These are phyloP conservation scores for Chernovozyma sophiae-reginae DNA, from an alignment of 1,139 yeast species.

Conservation along the genomic window DNA sequence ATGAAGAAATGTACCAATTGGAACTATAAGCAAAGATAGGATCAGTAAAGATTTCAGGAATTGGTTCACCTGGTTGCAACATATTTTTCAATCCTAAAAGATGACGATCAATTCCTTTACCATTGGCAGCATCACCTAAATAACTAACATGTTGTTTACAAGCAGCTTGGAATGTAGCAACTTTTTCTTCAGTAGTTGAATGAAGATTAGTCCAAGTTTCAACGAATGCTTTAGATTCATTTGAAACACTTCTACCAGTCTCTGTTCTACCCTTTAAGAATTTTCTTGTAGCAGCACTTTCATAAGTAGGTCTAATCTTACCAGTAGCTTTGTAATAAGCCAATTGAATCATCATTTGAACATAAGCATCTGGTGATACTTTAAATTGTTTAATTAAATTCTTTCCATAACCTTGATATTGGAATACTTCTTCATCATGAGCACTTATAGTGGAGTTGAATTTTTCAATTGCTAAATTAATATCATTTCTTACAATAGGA, in stretches of 20 bases:
- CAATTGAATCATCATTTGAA: conserved; percentile 72
- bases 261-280: conserved; percentile 94
- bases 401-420: conserved; percentile 71
- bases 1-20: conserved; percentile 84
- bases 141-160: conserved; percentile 71
- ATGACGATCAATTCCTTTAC: conserved; percentile 92
- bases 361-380: conserved; percentile 73
- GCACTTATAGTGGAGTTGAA: conserved; percentile 50
- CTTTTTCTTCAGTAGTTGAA: conserved; percentile 54
- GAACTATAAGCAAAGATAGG: conserved; percentile 72
- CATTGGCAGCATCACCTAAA: conserved; percentile 76
- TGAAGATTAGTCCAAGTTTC: conserved; percentile 66
- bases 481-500: conserved; percentile 48
- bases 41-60: conserved; percentile 73
- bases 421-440: conserved; percentile 64
- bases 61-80: conserved; percentile 52
- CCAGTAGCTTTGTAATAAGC: conserved; percentile 82
- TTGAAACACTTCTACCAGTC: conserved; percentile 85
- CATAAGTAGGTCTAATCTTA: conserved; percentile 84
- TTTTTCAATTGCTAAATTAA: conserved; percentile 52
- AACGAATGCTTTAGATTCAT: conserved; percentile 69
- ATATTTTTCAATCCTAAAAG: conserved; percentile 82
- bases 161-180: conserved; percentile 69
- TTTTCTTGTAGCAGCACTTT: conserved; percentile 91
- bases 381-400: conserved; percentile 63